Conservation (phyloP, 768 basidiomycete genomes). For the Psilocybe azurescens region DNA sequence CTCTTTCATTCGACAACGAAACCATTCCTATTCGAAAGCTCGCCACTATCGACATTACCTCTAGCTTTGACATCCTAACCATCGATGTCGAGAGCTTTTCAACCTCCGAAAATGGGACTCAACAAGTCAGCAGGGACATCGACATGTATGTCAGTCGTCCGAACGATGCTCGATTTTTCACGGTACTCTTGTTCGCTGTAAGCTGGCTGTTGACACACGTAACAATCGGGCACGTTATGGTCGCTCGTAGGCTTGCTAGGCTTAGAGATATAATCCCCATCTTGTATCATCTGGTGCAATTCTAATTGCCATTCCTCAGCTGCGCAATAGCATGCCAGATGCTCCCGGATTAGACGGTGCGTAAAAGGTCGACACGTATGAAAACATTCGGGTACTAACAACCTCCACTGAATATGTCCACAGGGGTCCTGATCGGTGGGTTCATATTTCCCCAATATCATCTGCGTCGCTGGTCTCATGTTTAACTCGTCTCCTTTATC, state of each 20-base stretch:
- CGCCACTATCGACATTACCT: conserved; percentile 47
- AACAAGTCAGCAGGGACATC: conserved; percentile 45
- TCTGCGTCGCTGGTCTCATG: neutral
- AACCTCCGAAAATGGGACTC: conserved; percentile 23
- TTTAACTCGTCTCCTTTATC: neutral
- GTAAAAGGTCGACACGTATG: conserved; percentile 6
- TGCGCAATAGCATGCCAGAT: conserved; percentile 62
- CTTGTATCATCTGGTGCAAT: conserved; percentile 45
- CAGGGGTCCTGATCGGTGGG: conserved; percentile 55
- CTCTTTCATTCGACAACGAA: conserved; percentile 36
- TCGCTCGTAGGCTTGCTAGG: conserved; percentile 42
- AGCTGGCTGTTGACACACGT: conserved; percentile 64
- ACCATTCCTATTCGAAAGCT: conserved; percentile 49
- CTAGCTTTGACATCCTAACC: conserved; percentile 50
- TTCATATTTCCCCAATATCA: neutral
- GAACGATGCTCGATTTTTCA: conserved; percentile 46
- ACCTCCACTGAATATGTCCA: neutral
- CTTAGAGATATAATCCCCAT: conserved; percentile 38
- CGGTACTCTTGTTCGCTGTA: conserved; percentile 49
- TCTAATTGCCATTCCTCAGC: conserved; percentile 51
- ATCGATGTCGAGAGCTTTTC: conserved; percentile 39
- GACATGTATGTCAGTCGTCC: conserved; percentile 52
- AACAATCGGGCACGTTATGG: conserved; percentile 48
- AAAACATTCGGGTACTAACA: neutral
- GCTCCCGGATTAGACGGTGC: conserved; percentile 55